Base-by-base conservation (phyloP, 2,329 filamentous ascomycete species). In the Tolypocladium tropicale region DNA sequence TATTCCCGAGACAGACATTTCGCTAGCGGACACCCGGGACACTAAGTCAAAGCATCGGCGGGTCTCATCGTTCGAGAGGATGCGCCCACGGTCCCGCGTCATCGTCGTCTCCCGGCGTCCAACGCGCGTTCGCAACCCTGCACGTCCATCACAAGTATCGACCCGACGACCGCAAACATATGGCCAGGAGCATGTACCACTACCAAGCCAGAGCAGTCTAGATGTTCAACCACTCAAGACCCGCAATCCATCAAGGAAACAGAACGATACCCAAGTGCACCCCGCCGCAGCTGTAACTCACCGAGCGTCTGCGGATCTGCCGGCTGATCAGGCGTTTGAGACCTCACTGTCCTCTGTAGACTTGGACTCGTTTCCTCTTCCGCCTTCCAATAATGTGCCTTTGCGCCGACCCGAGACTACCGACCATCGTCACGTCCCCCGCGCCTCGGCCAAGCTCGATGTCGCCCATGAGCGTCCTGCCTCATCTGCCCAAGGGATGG, bases 71-170 rank as follows among this genome's bases (percentile, higher is more conserved):
- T 62, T 60, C 28, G 49, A 63, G 30, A 62, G 59, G 54, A 54
- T 55, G 11, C 61, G 60, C 14, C 61, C 64, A 6, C 61, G 65
- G 33, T 65, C 66, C 4, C 69, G 65, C 52, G 61, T 64, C 28
- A 34, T 68, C 43, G 58, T 67, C 41, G 33, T 65, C 10, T 63
- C 69, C 36, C 62, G 65, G 25, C 63, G 62, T 12, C 59, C 62
- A 41, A 56, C 59, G 32, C 67, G 63, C 16, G 56, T 59, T 28
- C 65, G 63, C 32, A 57, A 58, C 16, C 60, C 58, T 10, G 43
- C 55, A 49, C 57, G 57, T 21, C 55, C 57, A 34, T 23, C 56
- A 10, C 33, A 49, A 32, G 52, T 34, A n/a, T 43, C 56, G 36
- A 55, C 30, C 30, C 52, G 21, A 23, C 48, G 36, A 51, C 55